These are phyloP conservation scores for Tephrocybe sp. DNA, from an alignment of 768 basidiomycete genomes.

Conservation along the genomic window DNA sequence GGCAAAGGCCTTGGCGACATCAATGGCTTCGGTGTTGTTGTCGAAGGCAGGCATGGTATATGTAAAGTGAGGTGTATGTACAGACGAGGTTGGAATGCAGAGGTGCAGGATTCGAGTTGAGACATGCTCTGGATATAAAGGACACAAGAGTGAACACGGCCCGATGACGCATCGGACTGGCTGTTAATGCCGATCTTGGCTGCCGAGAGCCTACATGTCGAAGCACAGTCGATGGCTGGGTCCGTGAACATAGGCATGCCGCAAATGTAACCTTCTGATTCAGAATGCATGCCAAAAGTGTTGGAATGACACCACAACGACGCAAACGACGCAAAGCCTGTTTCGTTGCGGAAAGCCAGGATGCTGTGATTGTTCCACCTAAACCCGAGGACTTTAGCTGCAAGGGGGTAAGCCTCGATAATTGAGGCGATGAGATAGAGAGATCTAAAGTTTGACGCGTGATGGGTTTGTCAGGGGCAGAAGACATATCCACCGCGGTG, in stretches of 20 bases:
- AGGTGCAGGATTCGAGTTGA: neutral
- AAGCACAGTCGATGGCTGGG: neutral
- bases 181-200: constrained; percentile 2
- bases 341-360: neutral
- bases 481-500: neutral
- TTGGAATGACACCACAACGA: neutral
- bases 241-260: neutral
- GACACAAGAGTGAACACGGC: neutral
- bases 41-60: constrained; percentile 4
- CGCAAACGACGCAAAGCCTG: neutral
- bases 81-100: neutral
- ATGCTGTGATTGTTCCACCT: neutral
- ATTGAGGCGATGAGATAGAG: neutral
- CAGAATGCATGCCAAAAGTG: neutral
- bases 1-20: constrained; percentile 6
- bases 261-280: neutral
- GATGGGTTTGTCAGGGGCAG: neutral
- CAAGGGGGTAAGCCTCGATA: neutral
- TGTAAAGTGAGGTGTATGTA: neutral
- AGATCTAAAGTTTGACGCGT: neutral
- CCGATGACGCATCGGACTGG: neutral
- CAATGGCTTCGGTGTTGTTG: neutral
- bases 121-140: constrained; percentile 4
- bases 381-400: neutral
- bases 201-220: neutral